Conservation (phyloP, 345 rosid species). For the Arabidopsis arenosa region DNA sequence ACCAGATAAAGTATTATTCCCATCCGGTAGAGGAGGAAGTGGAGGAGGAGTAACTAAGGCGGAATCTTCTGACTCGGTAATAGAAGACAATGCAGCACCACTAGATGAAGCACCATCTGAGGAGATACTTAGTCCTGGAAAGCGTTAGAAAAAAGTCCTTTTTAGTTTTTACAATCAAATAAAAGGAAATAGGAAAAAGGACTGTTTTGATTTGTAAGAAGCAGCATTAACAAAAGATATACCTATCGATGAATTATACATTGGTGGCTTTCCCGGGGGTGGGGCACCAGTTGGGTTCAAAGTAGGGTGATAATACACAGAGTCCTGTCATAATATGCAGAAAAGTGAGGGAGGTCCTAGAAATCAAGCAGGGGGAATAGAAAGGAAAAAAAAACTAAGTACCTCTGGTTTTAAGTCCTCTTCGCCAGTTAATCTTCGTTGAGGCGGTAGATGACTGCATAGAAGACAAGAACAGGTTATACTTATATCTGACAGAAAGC, state of each 20-base stretch:
- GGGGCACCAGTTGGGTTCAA: slow-evolving; percentile 98
- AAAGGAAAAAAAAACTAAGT: slow-evolving; percentile 35
- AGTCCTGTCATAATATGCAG: slow-evolving; percentile 67
- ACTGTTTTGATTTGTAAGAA: slow-evolving; percentile 1
- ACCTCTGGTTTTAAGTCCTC: slow-evolving; percentile 96
- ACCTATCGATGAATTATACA: slow-evolving; percentile 90
- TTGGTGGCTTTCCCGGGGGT: slow-evolving; percentile 98
- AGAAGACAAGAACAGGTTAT: slow-evolving; percentile 24
- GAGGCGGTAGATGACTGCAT: slow-evolving; percentile 88
- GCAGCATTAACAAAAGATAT: slow-evolving; percentile 20
- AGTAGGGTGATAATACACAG: slow-evolving; percentile 95
- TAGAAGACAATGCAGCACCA: slow-evolving; percentile 63
- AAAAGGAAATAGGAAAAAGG: slow-evolving; percentile 28
- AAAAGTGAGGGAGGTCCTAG: slow-evolving; percentile 20
- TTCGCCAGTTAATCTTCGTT: slow-evolving; percentile 75
- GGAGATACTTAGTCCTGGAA: slow-evolving; percentile 83
- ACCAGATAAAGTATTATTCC: slow-evolving; percentile 48
- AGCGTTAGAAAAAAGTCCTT: background rate
- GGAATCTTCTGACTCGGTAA: slow-evolving; percentile 65
- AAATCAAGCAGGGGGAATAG: slow-evolving; percentile 22
- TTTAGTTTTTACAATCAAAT: background rate
- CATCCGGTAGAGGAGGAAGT: slow-evolving; percentile 74
- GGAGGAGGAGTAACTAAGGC: slow-evolving; percentile 62
- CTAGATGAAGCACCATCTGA: slow-evolving; percentile 69
- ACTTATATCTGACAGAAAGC: background rate